A percentile compares a stretch with the other conserved stretches of the same genome.
Conservation (phyloP, 1,284 basidiomycete species). For the Cryptococcus maquisensis region DNA sequence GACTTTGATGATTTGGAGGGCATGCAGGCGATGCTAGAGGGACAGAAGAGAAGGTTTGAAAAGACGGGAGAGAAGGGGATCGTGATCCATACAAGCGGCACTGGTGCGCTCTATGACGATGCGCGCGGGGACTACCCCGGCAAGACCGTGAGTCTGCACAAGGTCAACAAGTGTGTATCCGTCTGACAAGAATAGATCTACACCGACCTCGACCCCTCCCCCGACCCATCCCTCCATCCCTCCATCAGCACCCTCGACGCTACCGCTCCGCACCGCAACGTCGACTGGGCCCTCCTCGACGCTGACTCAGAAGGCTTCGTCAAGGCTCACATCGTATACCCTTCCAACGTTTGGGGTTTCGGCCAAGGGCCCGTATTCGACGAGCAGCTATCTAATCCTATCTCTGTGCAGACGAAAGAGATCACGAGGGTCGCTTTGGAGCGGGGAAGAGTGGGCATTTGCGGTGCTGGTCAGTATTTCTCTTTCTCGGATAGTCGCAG, state of each 20-base stretch:
- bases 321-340: constrained; percentile 46
- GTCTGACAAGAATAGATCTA: constrained; percentile 24
- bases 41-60: constrained; percentile 39
- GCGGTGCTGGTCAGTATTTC: constrained; percentile 39
- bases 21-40: constrained; percentile 40
- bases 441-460: constrained; percentile 37
- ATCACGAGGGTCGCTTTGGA: constrained; percentile 39
- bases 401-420: constrained; percentile 38
- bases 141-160: constrained; percentile 20
- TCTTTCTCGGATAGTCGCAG: no score
- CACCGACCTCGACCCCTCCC: constrained; percentile 34
- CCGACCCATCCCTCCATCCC: constrained; percentile 30
- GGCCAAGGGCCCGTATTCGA: constrained; percentile 33
- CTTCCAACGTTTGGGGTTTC: constrained; percentile 48
- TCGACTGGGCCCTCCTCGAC: constrained; percentile 40
- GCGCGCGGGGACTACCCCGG: constrained; percentile 26
- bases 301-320: constrained; percentile 39
- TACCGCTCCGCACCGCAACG: constrained; percentile 32
- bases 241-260: constrained; percentile 32
- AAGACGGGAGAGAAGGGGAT: constrained; percentile 35
- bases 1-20: constrained; percentile 42
- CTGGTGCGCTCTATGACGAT: constrained; percentile 43
- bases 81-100: constrained; percentile 49
- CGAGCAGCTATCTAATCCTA: constrained; percentile 36
- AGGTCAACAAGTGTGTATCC: no score